Evolutionary conservation across 768 basidiomycete species (phyloP), one percentile per base, ranked within the genome.

Genomic region (Leccinum pellstonianum): DNA sequence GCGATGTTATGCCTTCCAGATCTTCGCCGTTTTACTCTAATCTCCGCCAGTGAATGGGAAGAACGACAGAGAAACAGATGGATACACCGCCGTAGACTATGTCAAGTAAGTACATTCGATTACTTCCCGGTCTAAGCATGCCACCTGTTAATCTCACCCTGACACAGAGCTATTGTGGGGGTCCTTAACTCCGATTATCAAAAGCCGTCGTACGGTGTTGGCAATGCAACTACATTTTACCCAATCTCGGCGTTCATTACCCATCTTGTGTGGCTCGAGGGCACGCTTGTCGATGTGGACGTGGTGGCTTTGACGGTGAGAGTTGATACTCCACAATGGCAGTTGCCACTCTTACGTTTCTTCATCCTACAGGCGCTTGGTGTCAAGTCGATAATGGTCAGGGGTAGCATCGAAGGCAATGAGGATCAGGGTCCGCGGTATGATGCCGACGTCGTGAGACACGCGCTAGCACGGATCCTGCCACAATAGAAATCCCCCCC

Each of bases 1-100:
- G 90, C 76, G 5, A 53, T 19, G 19, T 51, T 38, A 25, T 14
- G n/a, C 49, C 12, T 53, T 56, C 12, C 3, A 23, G 33, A 8
- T 51, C 41, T 52, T 7, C 21, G 8, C 19, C 12, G 50, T 43
- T 27, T 52, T 35, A 19, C 43, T 15, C 60, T 68, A n/a, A 61
- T 52, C 60, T 38, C 51, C 19, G 23, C 12, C 64, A 96, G 95
- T 98, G 58, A 98, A 97, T 70, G 79, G 84, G 12, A 82, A 80
- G 64, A 97, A 96, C 66, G 95, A 98, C 68, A 81, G 95, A 57
- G 95, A 98, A 74, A 97, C 95, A 0, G 83, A 86, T 27, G 89
- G 86, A 7, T 96, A 95, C 70, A 84, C 82, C 5, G 95, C 93
- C 0, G 79, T 83, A 3, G 90, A 95, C 75, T 96, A 96, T 69